phyloP scores from a whole-genome alignment of 257 asterid species.

The Solanum bulbocastanum region DNA sequence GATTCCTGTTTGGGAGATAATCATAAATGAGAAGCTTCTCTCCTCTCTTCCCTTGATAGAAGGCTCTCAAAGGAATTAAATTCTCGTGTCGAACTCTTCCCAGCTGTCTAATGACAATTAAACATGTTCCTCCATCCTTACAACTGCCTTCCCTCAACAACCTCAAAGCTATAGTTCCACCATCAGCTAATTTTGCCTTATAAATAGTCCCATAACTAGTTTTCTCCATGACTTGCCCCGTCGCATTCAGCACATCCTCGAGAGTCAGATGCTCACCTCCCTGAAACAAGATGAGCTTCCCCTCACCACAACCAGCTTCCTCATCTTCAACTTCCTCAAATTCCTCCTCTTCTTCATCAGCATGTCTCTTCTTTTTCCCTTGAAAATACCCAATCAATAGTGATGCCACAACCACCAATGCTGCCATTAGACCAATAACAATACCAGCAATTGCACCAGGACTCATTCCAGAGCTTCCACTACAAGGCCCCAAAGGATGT shows the following conservation, averaged over 20 bases:
- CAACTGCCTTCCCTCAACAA: conserved; percentile 88
- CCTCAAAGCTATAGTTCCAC: conserved; percentile 90
- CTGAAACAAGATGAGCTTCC: conserved; percentile 77
- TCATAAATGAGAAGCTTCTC: conserved; percentile 95
- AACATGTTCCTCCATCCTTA: conserved; percentile 53
- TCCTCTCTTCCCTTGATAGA: conserved; percentile 95
- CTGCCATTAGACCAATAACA: conserved; percentile 82
- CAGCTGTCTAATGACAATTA: conserved; percentile 62
- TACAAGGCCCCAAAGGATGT: conserved; percentile 51
- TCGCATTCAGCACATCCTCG: conserved; percentile 92
- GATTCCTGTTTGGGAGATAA: conserved; percentile 62
- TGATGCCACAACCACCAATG: conserved; percentile 70
- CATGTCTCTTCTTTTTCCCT: conserved; percentile 58
- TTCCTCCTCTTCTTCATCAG: conserved; percentile 58
- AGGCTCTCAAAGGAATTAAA: conserved; percentile 88
- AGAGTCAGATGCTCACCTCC: conserved; percentile 89
- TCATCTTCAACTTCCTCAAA: conserved; percentile 57
- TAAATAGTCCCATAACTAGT: conserved; percentile 88
- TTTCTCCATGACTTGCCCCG: conserved; percentile 97
- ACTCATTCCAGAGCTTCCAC: conserved; percentile 55
- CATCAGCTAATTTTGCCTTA: conserved; percentile 89
- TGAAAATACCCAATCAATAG: conserved; percentile 78
- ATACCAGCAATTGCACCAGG: conserved; percentile 91
- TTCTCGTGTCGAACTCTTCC: conserved; percentile 85
- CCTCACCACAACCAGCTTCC: conserved; percentile 63